Conservation (phyloP, 1,139 yeast genomes). For the Suhomyces taliae region DNA sequence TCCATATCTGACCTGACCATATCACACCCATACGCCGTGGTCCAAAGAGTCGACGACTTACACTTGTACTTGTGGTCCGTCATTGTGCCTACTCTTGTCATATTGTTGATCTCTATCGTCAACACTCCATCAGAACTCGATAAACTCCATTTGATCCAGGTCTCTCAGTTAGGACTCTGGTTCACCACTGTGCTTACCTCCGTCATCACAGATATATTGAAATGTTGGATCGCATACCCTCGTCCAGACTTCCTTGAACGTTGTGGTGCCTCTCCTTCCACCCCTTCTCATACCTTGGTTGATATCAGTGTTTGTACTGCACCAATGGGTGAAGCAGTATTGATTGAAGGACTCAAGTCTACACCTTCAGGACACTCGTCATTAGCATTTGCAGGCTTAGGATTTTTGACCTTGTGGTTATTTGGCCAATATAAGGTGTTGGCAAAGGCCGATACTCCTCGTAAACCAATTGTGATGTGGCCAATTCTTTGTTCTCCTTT, state of each 20-base stretch:
- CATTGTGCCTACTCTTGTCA: conserved; percentile 15
- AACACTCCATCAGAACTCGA: conserved; percentile 11
- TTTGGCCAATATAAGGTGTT: conserved; percentile 21
- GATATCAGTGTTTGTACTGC: conserved; percentile 34
- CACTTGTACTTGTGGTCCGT: conserved; percentile 18
- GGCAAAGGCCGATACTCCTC: conserved; percentile 2
- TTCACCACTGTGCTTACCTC: conserved; percentile 33
- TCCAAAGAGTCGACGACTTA: conserved; percentile 21
- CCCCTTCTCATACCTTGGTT: conserved; percentile 16
- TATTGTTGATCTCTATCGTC: conserved; percentile 14
- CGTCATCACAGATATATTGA: conserved; percentile 24
- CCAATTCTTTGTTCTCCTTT: conserved; percentile 21
- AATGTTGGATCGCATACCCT: conserved; percentile 27
- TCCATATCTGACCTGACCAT: conserved; percentile 16
- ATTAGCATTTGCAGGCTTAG: conserved; percentile 63
- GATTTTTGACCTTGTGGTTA: conserved; percentile 46
- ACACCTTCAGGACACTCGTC: conserved; percentile 85
- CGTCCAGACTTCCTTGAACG: conserved; percentile 28
- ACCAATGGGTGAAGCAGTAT: conserved; percentile 49
- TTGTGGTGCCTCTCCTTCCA: conserved; percentile 18
- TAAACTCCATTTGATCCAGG: conserved; percentile 21
- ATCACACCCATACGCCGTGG: conserved; percentile 21
- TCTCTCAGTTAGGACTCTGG: conserved; percentile 18
- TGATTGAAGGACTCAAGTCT: conserved; percentile 72
- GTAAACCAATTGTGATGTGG: conserved; percentile 6